Evolutionary conservation across 1,284 basidiomycete genomes (phyloP), one percentile per base, ranked within the genome.

Genomic region (Xanthoconium separans): DNA sequence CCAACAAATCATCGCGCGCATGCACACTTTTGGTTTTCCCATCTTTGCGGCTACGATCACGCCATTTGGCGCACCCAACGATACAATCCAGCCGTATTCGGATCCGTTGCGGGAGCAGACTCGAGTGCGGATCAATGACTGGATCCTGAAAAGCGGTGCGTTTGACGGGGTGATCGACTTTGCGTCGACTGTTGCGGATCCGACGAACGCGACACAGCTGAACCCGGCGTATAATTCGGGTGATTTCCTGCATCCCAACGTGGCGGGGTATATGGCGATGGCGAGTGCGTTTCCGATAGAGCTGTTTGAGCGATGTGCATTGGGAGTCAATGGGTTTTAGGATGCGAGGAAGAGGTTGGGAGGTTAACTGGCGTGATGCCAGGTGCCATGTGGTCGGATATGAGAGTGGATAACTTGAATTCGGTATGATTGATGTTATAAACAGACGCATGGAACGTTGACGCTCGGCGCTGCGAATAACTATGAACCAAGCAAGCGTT

Each of bases 81-180:
- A 31, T 15, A 46, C 33, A 31, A 24, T 46, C 13, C 45, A 47
- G 22, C 43, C 40, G 24, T 48, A 41, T 15, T 31, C 44, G 6
- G 15, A 58, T 22, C 44, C 31, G 16, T 22, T 45, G 31, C 37
- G 45, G 24, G 49, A 57, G 51, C 40, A 36, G 39, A 57, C 46
- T 31, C 45, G 43, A 18, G 12, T 36, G 31, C 45, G 40, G 37
- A 27, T 54, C 41, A 46, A 50, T 15, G 55, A 16, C 11, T 58
- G 47, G 47, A 42, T 58, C 20, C 6, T 40, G 39, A n/a, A 12
- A 33, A 45, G 47, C 24, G 39, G 44, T 18, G 24, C 22, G 6
- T 42, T 50, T 11, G 53, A 56, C 34, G 48, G 5, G 29, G 42
- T 50, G 52, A 47, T 60, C 18, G 50, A 52, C 39, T 56, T 45